A percentile compares a stretch with the other conserved stretches of the same genome.
phyloP scores from a whole-genome alignment of 192 early-diverging fungal genomes.

The Coemansia sp. region DNA sequence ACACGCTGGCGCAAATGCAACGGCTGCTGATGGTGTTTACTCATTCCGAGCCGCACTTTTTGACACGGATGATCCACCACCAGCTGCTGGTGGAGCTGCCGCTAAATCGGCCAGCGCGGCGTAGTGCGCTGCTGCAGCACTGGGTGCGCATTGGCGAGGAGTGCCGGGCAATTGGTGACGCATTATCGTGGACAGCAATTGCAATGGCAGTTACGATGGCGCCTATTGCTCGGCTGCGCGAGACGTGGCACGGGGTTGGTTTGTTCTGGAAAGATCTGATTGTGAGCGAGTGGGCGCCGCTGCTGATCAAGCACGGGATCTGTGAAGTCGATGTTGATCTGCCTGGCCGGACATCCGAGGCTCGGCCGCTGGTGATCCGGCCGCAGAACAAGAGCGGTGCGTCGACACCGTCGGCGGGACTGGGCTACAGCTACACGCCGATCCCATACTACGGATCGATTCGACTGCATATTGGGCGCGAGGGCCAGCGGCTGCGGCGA shows the following conservation, averaged over 20 bases:
- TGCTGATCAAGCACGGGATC: conserved; percentile 58
- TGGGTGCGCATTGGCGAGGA: conserved; percentile 68
- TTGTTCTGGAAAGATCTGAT: conserved; percentile 55
- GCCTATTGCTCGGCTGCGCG: conserved; percentile 63
- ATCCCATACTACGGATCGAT: conserved; percentile 68
- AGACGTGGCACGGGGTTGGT: conserved; percentile 68
- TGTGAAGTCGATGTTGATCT: conserved; percentile 50
- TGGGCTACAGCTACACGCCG: conserved; percentile 28
- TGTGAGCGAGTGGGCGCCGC: conserved; percentile 59
- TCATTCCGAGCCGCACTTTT: conserved; percentile 65
- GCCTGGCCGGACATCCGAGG: background rate
- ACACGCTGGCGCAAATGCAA: conserved; percentile 27
- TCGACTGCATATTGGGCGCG: conserved; percentile 49
- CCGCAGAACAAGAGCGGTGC: conserved; percentile 21
- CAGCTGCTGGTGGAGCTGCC: conserved; percentile 65
- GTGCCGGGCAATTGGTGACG: conserved; percentile 60
- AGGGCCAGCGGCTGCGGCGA: conserved; percentile 28
- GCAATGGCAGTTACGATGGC: conserved; percentile 68
- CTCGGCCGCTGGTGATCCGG: conserved; percentile 30
- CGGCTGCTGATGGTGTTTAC: conserved; percentile 58
- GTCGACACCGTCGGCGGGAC: conserved; percentile 16
- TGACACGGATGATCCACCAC: conserved; percentile 66
- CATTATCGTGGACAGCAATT: conserved; percentile 64
- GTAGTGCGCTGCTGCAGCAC: conserved; percentile 59
- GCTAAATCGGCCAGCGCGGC: conserved; percentile 52